A percentile compares a stretch with the other conserved stretches of the same genome.
Conservation (phyloP, 2,329 filamentous ascomycete species). For the Penicillium rolfsii region DNA sequence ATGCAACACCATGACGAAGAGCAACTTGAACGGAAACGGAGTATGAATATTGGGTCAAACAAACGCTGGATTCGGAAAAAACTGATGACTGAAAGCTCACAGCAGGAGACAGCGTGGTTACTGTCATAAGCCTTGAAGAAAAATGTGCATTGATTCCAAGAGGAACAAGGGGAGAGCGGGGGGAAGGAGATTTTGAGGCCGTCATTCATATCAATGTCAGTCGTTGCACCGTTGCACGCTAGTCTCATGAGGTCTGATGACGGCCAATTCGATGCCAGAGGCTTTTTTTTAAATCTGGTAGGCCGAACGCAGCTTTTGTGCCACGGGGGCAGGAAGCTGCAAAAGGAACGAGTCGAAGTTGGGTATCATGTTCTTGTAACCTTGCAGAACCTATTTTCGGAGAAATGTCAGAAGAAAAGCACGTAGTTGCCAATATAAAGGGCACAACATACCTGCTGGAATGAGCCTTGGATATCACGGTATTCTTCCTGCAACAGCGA, state of each 20-base stretch:
- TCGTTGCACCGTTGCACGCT: background rate
- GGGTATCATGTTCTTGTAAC: constrained; percentile 53
- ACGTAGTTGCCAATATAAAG: background rate
- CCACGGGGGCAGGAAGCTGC: constrained; percentile 44
- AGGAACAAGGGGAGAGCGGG: background rate
- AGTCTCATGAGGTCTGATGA: background rate
- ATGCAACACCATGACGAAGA: constrained; percentile 11
- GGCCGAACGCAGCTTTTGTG: constrained; percentile 47
- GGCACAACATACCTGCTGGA: constrained; percentile 69
- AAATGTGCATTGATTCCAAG: background rate
- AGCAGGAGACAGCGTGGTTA: background rate
- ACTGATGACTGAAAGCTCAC: background rate
- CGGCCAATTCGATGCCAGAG: constrained; percentile 4
- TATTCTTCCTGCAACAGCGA: constrained; percentile 64
- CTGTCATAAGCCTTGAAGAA: background rate
- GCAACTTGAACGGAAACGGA: constrained; percentile 5
- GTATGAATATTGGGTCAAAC: constrained; percentile 4
- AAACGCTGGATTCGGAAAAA: constrained; percentile 14
- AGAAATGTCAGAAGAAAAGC: background rate
- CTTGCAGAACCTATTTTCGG: constrained; percentile 45
- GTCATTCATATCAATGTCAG: constrained; percentile 10
- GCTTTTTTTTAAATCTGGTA: constrained; percentile 47
- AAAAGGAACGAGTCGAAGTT: constrained; percentile 52
- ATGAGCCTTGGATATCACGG: constrained; percentile 67
- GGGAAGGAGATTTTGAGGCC: background rate